Evolutionary conservation across 2,329 filamentous ascomycete species (phyloP).

Genomic region (Aaosphaeria pasadenensis): DNA sequence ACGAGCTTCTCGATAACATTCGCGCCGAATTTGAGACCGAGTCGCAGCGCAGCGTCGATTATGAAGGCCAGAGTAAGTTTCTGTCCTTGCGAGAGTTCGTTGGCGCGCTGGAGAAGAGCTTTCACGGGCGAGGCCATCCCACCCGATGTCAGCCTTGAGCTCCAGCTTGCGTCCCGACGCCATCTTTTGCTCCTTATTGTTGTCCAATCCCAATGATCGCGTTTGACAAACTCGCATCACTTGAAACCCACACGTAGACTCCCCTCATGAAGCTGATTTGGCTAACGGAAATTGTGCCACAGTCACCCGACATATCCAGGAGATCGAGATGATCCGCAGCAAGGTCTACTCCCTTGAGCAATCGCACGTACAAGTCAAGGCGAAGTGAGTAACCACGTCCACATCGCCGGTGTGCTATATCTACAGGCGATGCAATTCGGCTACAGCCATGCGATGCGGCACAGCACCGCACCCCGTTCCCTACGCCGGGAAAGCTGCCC

Average conservation of each 20-base stretch:
- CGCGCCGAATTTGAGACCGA: constrained; percentile 88
- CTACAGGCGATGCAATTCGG: no score
- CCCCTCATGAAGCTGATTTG: no score
- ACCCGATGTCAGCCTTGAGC: no score
- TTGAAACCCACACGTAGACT: no score
- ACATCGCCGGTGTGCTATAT: no score
- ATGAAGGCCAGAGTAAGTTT: constrained; percentile 88
- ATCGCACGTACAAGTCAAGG: constrained; percentile 81
- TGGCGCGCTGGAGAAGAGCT: no score
- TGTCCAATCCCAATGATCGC: no score
- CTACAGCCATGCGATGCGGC: not conserved
- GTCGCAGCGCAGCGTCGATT: constrained; percentile 75
- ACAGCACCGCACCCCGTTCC: constrained; percentile 4
- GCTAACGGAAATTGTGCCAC: constrained; percentile 8
- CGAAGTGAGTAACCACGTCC: constrained; percentile 64
- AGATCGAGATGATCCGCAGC: constrained; percentile 90
- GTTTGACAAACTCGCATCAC: no score
- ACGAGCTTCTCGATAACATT: constrained; percentile 88
- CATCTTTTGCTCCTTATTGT: no score
- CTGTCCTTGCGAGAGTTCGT: not conserved
- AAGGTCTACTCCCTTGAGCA: constrained; percentile 95
- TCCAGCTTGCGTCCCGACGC: no score
- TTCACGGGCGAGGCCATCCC: no score
- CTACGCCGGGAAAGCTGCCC: not conserved
- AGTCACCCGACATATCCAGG: constrained; percentile 89